Evolutionary conservation across 192 early-diverging fungal genomes (phyloP), one percentile per base, ranked within the genome.

Genomic region (Jimgerdemannia flammicorona): DNA sequence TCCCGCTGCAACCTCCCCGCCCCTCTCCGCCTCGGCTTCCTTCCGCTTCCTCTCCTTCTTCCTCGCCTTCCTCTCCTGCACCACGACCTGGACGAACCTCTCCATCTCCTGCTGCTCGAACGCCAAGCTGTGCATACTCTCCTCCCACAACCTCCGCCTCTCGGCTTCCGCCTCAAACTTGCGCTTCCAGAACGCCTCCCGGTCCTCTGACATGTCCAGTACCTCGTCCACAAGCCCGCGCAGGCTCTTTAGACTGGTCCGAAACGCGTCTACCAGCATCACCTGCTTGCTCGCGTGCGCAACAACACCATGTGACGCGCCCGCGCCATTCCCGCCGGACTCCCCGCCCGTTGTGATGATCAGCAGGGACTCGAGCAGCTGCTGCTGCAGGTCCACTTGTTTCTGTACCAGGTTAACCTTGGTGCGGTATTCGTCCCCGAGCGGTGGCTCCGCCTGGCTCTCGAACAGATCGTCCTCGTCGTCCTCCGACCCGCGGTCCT

Each of bases 91-190:
- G 17, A 85, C 65, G 6, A 88, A 40, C 42, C 82, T 67, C 67
- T 88, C 83, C 81, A 86, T 81, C 65, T 86, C 74, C 67, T 80
- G 64, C 43, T 83, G 83, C 71, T 88, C 85, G 40, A 83, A 73
- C 3, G 80, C 78, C 11, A 88, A 70, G 19, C 67, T 72, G 42
- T 74, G 72, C n/a, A 86, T 70, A 73, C 79, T 86, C 65, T 84
- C 83, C 70, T 84, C 84, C 83, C 83, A 83, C 0, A 83, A 71
- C 71, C 82, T 76, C 42, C 82, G 80, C n/a, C 80, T 76, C 49
- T 88, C 81, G 4, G 79, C 78, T 67, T 88, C 85, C 20, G 83
- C 78, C 29, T 83, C 74, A 40, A 84, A 75, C 43, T 83, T 78
- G 20, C 72, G 64, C 59, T 75, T 63, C 87, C 87, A 88, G 69